Evolutionary conservation across 1,139 yeast genomes (phyloP), one percentile per base, ranked within the genome.

Genomic region (Geotrichum restrictum): DNA sequence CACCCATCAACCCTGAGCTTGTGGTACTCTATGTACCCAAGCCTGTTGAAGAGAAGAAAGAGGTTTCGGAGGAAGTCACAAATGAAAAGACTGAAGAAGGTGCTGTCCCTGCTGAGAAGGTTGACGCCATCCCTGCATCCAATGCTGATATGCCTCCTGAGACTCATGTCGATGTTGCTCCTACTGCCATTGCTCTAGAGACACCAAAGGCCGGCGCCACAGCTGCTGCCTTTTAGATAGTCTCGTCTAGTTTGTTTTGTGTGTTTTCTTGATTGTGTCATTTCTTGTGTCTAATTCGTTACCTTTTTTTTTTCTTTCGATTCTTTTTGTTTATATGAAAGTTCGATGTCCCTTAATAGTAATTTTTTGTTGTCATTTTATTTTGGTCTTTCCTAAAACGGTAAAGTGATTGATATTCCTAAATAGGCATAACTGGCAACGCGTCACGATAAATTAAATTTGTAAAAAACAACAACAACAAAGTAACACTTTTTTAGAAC

Each of bases 1-100:
- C 63, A 50, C 74, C 72, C 22, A 24, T 22, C 41, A 29, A 24
- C 39, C 51, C 48, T 3, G 33, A 31, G 32, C 33, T 49, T 24
- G 36, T 49, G 18, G 18, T 13, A 5, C 22, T 43, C 16, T 49
- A 49, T 33, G 48, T 43, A n/a, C 52, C 52, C 13, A 31, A 46
- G 29, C 32, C 37, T 3, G 42, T 16, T 6, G 45, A 40, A 19
- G 51, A 33, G 14, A 22, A 46, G 34, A 8, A 24, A 24, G 29
- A 24, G 29, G 37, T 13, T n/a, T 6, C 37, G 6, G 37, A 13
- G 37, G 37, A 33, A 24, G 29, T 21, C 21, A 21, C n/a, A 4
- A 16, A 21, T 16, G 41, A 13, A 11, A 18, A 38, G n/a, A 21
- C 21, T 16, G 21, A 38, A 11, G 19, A 34, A 34, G 19, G 4